Evolutionary conservation across 1,139 yeast genomes (phyloP).

Genomic region (Yamadazyma songkhlaensis): DNA sequence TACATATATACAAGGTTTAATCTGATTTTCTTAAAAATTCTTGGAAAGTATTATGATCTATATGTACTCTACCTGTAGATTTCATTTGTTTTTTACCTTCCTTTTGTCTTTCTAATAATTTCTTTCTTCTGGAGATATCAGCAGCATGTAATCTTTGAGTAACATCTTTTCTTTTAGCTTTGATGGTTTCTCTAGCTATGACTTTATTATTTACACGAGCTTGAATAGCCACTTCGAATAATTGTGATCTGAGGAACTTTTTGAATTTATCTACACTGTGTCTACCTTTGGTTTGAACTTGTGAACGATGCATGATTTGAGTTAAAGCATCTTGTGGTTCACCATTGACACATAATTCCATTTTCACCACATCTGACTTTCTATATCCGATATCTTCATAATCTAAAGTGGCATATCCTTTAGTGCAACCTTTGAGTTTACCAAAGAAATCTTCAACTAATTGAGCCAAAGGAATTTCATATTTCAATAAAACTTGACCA

Average conservation of each 20-base stretch:
- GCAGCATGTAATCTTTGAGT: slow-evolving; percentile 90
- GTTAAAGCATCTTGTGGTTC: slow-evolving; percentile 89
- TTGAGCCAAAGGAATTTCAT: slow-evolving; percentile 81
- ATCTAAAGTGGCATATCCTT: slow-evolving; percentile 92
- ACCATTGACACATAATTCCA: slow-evolving; percentile 89
- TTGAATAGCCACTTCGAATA: slow-evolving; percentile 91
- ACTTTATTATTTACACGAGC: slow-evolving; percentile 83
- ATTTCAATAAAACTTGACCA: slow-evolving; percentile 79
- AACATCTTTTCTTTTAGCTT: slow-evolving; percentile 92
- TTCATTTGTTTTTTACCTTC: slow-evolving; percentile 90
- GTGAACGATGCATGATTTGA: slow-evolving; percentile 81
- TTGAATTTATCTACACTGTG: slow-evolving; percentile 83
- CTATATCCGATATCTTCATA: slow-evolving; percentile 91
- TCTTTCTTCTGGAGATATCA: slow-evolving; percentile 86
- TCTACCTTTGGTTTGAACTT: slow-evolving; percentile 68
- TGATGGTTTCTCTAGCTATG: slow-evolving; percentile 88
- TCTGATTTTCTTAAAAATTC: slow-evolving; percentile 50
- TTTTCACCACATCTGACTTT: slow-evolving; percentile 76
- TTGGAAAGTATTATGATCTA: slow-evolving; percentile 83
- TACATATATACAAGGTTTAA: slow-evolving; percentile 11
- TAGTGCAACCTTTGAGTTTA: slow-evolving; percentile 81
- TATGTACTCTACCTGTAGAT: slow-evolving; percentile 71
- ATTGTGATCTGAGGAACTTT: slow-evolving; percentile 72
- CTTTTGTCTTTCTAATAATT: slow-evolving; percentile 82
- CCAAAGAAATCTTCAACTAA: slow-evolving; percentile 95